phyloP scores from a whole-genome alignment of 306 rosid genomes.

The Delonix regia region DNA sequence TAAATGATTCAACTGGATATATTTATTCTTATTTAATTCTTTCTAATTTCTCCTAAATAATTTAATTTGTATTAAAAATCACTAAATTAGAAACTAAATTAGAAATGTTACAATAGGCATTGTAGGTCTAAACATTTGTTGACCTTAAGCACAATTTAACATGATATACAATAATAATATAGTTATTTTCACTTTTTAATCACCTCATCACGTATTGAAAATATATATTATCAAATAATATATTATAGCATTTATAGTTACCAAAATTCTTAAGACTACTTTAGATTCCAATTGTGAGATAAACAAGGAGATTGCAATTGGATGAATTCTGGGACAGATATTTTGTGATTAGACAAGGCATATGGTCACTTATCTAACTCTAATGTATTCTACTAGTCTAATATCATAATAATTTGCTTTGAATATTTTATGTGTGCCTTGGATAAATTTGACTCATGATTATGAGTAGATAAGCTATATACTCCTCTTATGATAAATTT shows the following conservation, averaged over 20 bases:
- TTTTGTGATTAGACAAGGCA: no score
- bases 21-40: no score
- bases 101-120: no score
- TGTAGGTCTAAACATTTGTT: background rate
- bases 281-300: background rate
- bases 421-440: background rate
- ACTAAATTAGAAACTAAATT: no score
- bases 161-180: background rate
- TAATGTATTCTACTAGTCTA: background rate
- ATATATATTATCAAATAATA: background rate
- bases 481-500: background rate
- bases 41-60: no score
- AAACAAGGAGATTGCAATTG: background rate
- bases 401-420: background rate
- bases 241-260: background rate
- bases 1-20: no score
- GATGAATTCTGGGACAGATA: no score
- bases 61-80: no score
- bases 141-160: background rate
- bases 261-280: background rate
- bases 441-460: background rate
- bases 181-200: conserved; percentile 11
- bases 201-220: background rate
- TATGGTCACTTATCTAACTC: background rate
- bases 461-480: background rate